Evolutionary conservation across 208 protist genomes (phyloP), one percentile per base, ranked within the genome.

Genomic region (Crithidia acanthocephali): DNA sequence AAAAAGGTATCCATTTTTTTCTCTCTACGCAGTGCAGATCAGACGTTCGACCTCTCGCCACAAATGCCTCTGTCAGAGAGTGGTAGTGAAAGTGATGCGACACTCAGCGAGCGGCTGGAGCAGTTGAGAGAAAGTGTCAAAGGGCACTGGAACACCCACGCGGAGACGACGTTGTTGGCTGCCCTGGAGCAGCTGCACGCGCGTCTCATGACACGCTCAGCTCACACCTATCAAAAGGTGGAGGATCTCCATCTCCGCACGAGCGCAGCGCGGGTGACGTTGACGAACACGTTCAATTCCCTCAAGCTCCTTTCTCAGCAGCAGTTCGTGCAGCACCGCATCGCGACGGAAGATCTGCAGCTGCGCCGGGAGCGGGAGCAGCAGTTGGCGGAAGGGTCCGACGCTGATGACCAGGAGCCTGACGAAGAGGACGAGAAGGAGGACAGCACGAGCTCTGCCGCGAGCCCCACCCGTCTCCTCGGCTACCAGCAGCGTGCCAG

Each of bases 241-340:
- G 77, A 87, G 18, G 58, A 48, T 13, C 79, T 90, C 45, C 58
- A 47, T 50, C 44, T 79, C 16, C 72, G 81, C 64, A 75, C 76
- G 15, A 50, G 48, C 5, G 71, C 71, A 2, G 66, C 77, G 11
- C 79, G 80, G 7, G 60, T 72, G 32, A 61, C 68, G 50, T 68
- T 92, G 61, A 45, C 80, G 23, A 94, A 92, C 71, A 67, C 79
- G 15, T 80, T 89, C 65, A 91, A 86, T 65, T 53, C 74, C 2
- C 83, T 94, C 27, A 62, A 83, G 25, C 70, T 92, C 25, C 68
- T 94, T 0, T 82, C 89, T 8, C 84, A 94, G 48, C 72, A 79
- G 48, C 78, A 88, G 57, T 94, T 94, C 78, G 82, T 94, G 23
- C 89, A 94, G 70, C 87, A 90, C 47, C 84, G 89, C 53, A 80